phyloP scores from a whole-genome alignment of 495 filamentous ascomycete species.

The Aspergillus wentii region DNA sequence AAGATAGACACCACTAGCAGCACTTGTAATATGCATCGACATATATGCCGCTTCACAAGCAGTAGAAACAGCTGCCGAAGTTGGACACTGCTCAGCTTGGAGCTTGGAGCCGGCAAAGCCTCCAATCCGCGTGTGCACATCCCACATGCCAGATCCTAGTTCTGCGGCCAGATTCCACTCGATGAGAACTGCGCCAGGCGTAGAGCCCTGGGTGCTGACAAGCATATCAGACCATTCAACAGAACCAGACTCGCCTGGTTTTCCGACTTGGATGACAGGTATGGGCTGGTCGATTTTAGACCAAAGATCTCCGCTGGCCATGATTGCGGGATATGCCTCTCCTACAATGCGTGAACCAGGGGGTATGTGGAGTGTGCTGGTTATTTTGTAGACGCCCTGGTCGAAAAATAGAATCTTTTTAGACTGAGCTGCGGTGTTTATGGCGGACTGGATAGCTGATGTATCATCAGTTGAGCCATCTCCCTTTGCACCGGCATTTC shows the following conservation, averaged over 20 bases:
- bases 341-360: slow-evolving; percentile 38
- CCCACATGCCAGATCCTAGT: slow-evolving; percentile 51
- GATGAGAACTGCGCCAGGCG: slow-evolving; percentile 66
- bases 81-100: slow-evolving; percentile 48
- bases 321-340: slow-evolving; percentile 60
- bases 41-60: slow-evolving; percentile 63
- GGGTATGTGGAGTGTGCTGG: slow-evolving; percentile 41
- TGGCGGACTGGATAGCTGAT: slow-evolving; percentile 38
- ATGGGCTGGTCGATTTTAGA: slow-evolving; percentile 56
- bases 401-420: slow-evolving; percentile 48
- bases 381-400: slow-evolving; percentile 43
- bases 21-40: slow-evolving; percentile 59
- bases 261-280: slow-evolving; percentile 61
- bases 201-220: slow-evolving; percentile 52
- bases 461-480: slow-evolving; percentile 70
- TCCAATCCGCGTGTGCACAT: slow-evolving; percentile 53
- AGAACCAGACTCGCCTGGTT: slow-evolving; percentile 43
- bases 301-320: slow-evolving; percentile 57
- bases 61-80: slow-evolving; percentile 22
- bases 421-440: slow-evolving; percentile 31
- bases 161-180: slow-evolving; percentile 62
- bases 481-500: slow-evolving; percentile 55
- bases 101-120: slow-evolving; percentile 50
- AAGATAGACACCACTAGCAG: slow-evolving; percentile 47
- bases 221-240: slow-evolving; percentile 59